phyloP scores from a whole-genome alignment of 2,329 filamentous ascomycete genomes.

The Pestalotiopsis sp. region DNA sequence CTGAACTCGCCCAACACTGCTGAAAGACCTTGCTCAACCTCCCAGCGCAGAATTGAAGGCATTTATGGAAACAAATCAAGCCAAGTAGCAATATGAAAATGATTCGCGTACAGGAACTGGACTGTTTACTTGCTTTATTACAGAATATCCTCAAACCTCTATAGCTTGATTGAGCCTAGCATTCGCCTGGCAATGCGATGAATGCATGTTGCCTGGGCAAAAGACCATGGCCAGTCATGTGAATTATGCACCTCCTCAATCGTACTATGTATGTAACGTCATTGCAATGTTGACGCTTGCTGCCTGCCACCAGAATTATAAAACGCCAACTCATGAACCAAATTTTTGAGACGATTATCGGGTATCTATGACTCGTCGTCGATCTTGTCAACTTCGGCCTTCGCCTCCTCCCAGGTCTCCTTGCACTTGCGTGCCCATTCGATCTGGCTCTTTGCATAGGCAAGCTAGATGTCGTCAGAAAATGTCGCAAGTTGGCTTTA shows the following conservation, averaged over 20 bases:
- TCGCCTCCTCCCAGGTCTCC: conserved; percentile 91
- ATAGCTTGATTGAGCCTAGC: not conserved
- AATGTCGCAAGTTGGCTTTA: not conserved
- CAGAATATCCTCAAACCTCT: not conserved
- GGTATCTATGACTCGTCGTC: conserved; percentile 53
- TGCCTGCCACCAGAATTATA: too few species aligned
- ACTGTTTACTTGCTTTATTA: not conserved
- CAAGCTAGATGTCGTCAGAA: conserved; percentile 62
- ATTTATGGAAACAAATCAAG: too few species aligned
- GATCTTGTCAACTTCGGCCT: conserved; percentile 86
- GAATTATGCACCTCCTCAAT: conserved; percentile 2
- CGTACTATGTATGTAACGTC: not conserved
- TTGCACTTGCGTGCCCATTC: conserved; percentile 93
- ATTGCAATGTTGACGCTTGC: conserved; percentile 4
- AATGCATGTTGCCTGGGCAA: not conserved
- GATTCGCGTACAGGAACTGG: too few species aligned
- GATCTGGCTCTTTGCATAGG: conserved; percentile 89
- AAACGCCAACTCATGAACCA: not conserved
- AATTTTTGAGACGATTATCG: conserved; percentile 8
- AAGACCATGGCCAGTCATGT: not conserved
- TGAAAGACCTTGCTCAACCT: not conserved
- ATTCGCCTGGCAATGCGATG: not conserved
- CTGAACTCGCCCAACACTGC: not conserved
- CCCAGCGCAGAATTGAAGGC: not conserved
- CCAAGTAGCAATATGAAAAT: too few species aligned